Evolutionary conservation across 2,329 filamentous ascomycete species (phyloP).

Genomic region (Achaetomium macrosporum): DNA sequence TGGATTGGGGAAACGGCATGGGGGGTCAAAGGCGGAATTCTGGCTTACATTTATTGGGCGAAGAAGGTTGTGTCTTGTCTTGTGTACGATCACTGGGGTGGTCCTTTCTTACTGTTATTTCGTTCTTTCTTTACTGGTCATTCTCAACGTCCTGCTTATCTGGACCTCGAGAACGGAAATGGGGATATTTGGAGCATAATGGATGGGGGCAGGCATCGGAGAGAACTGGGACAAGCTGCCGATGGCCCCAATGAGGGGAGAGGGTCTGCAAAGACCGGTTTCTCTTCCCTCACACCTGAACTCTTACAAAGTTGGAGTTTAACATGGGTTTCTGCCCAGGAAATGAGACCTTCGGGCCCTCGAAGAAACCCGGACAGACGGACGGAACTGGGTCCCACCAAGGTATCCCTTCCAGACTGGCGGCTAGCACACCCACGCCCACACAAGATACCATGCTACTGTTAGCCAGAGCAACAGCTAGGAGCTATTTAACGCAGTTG

Average conservation of each 20-base stretch:
- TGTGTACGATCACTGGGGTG: constrained; percentile 23
- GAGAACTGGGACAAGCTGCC: constrained; percentile 15
- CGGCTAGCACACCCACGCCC: constrained; percentile 6
- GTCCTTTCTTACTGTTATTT: constrained; percentile 11
- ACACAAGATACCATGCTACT: constrained; percentile 11
- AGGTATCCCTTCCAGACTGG: constrained; percentile 8
- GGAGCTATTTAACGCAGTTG: constrained; percentile 12
- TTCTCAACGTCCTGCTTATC: constrained; percentile 12
- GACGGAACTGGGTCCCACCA: constrained; percentile 6
- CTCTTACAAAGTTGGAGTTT: constrained; percentile 13
- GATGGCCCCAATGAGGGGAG: constrained; percentile 10
- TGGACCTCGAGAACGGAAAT: constrained; percentile 13
- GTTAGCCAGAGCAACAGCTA: constrained; percentile 16
- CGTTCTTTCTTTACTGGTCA: constrained; percentile 6
- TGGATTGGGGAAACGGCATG: constrained; percentile 23
- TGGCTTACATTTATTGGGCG: constrained; percentile 17
- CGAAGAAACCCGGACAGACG: constrained; percentile 8
- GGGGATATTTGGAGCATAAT: constrained; percentile 22
- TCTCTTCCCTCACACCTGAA: constrained; percentile 4
- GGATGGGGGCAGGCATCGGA: constrained; percentile 18
- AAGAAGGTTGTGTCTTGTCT: constrained; percentile 18
- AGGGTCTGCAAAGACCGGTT: constrained; percentile 9
- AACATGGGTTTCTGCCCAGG: constrained; percentile 9
- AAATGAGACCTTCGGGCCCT: constrained; percentile 10
- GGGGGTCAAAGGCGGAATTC: constrained; percentile 15